Conservation (phyloP, 306 rosid genomes). For the Ormosia semicastrata region DNA sequence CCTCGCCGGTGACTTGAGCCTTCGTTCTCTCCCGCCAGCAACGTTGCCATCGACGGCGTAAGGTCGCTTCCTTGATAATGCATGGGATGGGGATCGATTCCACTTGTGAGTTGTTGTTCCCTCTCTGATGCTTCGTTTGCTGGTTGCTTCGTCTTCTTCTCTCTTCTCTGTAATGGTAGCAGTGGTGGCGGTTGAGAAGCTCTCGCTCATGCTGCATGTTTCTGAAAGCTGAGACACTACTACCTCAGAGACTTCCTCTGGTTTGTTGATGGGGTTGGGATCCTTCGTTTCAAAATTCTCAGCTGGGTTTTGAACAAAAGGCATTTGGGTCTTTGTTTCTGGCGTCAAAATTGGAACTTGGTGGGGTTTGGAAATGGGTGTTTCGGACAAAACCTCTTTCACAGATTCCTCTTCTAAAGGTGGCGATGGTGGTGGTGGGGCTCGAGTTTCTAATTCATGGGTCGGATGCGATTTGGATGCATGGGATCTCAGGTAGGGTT, state of each 20-base stretch:
- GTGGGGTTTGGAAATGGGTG: slow-evolving; percentile 54
- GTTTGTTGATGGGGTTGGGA: neutral
- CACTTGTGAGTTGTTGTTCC: slow-evolving; percentile 33
- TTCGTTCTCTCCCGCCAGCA: slow-evolving; percentile 43
- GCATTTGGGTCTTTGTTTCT: slow-evolving; percentile 35
- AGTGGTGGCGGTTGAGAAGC: slow-evolving; percentile 60
- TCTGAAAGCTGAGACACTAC: slow-evolving; percentile 59
- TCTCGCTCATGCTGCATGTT: slow-evolving; percentile 57
- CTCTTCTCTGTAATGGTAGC: slow-evolving; percentile 54
- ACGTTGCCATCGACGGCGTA: slow-evolving; percentile 31
- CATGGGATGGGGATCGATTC: slow-evolving; percentile 32
- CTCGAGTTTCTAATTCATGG: neutral
- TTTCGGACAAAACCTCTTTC: slow-evolving; percentile 90
- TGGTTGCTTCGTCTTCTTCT: slow-evolving; percentile 77
- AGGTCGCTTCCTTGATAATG: slow-evolving; percentile 56
- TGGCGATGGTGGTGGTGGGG: slow-evolving; percentile 14
- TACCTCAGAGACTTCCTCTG: slow-evolving; percentile 42
- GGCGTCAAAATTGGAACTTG: slow-evolving; percentile 18
- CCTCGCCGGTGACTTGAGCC: slow-evolving; percentile 37
- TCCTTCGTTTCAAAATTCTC: slow-evolving; percentile 14
- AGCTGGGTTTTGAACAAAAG: neutral
- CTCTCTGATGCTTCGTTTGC: slow-evolving; percentile 53
- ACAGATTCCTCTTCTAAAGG: slow-evolving; percentile 70
- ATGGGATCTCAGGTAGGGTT: slow-evolving; percentile 23
- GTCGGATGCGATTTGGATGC: slow-evolving; percentile 19